Base-by-base conservation (phyloP, 2,329 filamentous ascomycete species). In the Microcyclospora pomicola region DNA sequence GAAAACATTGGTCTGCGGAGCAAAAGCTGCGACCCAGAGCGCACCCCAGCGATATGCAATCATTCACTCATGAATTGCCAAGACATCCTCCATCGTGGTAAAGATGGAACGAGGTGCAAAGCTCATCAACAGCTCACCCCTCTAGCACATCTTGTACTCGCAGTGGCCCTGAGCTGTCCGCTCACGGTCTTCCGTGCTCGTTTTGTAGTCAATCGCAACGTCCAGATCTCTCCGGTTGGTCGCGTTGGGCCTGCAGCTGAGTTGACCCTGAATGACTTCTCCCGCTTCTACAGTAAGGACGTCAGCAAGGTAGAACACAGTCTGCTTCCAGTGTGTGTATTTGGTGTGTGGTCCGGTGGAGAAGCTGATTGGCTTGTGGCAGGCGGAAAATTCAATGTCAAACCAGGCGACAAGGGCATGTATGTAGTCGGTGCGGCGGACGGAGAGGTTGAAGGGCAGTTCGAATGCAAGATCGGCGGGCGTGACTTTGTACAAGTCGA, bases 251-350 rank as follows among this genome's bases (percentile, higher is more conserved):
- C 78, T 81, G 67, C 88, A 92, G 46, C 76, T 71, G 31, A 98
- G 67, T 27, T 71, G 68, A 54, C 84, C 83, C 42, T 68, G 65
- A 42, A 98, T 71, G 54, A 75, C 71, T 69, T 98, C 91, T 40
- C 81, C 85, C 56, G 84, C 73, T 62, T 93, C 80, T 29, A 94
- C 86, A 13, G 87, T 96, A 47, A 98, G 68, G 27, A 94, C 83
- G 51, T 98, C 87, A 55, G 82, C 77, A 46, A 98, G 72, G 67
- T 98, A 98, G 68, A 98, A 96, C 45, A 98, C 91, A 10, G 91
- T 98, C 71, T 98, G 91, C 70, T 98, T 98, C 91, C 91, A 98
- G 73, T 98, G 91, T 13, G 91, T 98, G 68, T 96, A 96, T 68
- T 95, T 96, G 53, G 88, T 92, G 66, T 96, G 91, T 19, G 91